A percentile compares a stretch with the other conserved stretches of the same genome.
Evolutionary conservation across 768 basidiomycete species (phyloP).

Genomic region (Leccinum incarnatum): DNA sequence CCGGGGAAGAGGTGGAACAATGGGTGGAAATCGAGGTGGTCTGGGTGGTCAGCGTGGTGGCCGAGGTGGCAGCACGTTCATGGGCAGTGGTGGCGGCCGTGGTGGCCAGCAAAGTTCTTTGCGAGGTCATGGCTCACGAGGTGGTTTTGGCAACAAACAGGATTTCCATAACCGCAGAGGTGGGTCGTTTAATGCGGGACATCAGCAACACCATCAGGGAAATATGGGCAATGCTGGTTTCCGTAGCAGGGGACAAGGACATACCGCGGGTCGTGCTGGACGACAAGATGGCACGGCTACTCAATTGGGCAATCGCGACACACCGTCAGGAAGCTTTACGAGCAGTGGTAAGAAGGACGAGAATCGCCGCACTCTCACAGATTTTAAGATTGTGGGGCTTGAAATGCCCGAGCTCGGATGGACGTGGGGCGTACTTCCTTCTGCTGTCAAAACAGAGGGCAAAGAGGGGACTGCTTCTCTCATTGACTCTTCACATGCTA

Average conservation of each 20-base stretch:
- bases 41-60: slow-evolving; percentile 42
- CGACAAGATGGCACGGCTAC: slow-evolving; percentile 35
- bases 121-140: slow-evolving; percentile 63
- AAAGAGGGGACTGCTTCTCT: slow-evolving; percentile 34
- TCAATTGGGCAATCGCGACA: slow-evolving; percentile 51
- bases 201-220: slow-evolving; percentile 35
- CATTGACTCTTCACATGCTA: slow-evolving; percentile 31
- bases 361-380: slow-evolving; percentile 88
- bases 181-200: slow-evolving; percentile 58
- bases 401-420: slow-evolving; percentile 80
- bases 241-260: slow-evolving; percentile 63
- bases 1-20: slow-evolving; percentile 49
- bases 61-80: slow-evolving; percentile 36
- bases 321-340: slow-evolving; percentile 42
- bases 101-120: slow-evolving; percentile 49
- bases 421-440: slow-evolving; percentile 75
- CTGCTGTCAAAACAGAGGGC: slow-evolving; percentile 34
- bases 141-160: slow-evolving; percentile 60
- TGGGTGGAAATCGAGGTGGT: slow-evolving; percentile 44
- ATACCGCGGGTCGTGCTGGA: slow-evolving; percentile 38
- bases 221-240: slow-evolving; percentile 42
- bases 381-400: slow-evolving; percentile 95
- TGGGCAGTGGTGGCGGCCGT: slow-evolving; percentile 38
- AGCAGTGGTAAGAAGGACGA: slow-evolving; percentile 78
- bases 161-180: slow-evolving; percentile 64